These are phyloP conservation scores for Boletellus emodensis DNA, from an alignment of 768 basidiomycete species.

Conservation along the genomic window DNA sequence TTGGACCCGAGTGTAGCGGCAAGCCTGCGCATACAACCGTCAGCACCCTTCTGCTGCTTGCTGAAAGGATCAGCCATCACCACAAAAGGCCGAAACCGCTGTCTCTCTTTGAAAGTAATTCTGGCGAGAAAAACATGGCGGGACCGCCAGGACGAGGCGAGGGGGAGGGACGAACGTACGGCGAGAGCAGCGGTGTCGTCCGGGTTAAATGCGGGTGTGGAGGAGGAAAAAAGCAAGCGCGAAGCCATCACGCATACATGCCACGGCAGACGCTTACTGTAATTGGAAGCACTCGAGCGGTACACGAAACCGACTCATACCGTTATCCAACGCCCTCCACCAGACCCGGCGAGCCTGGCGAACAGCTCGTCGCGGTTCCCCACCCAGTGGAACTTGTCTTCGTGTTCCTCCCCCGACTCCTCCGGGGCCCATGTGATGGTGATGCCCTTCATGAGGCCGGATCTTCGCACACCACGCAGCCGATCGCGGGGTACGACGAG, in stretches of 20 bases:
- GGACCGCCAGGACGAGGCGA: neutral
- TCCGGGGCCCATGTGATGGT: conserved; percentile 41
- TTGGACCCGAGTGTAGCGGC: conserved; percentile 87
- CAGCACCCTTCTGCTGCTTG: neutral
- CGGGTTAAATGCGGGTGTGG: neutral
- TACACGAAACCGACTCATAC: conserved; percentile 29
- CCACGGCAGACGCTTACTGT: neutral
- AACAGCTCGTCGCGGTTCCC: conserved; percentile 64
- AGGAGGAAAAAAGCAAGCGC: conserved; percentile 13
- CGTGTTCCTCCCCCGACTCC: conserved; percentile 32
- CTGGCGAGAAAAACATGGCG: conserved; percentile 82
- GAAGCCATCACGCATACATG: conserved; percentile 14
- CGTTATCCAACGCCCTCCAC: conserved; percentile 48
- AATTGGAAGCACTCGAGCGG: conserved; percentile 9
- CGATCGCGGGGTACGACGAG: conserved; percentile 42
- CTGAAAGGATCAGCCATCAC: conserved; percentile 34
- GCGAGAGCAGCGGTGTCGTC: neutral
- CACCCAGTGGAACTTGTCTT: conserved; percentile 58
- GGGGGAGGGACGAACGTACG: neutral
- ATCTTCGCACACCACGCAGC: conserved; percentile 56
- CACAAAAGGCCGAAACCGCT: conserved; percentile 89
- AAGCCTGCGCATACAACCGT: conserved; percentile 51
- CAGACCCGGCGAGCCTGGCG: conserved; percentile 53
- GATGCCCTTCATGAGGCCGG: conserved; percentile 50
- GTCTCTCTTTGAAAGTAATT: conserved; percentile 75